phyloP scores from a whole-genome alignment of 257 asterid genomes.

The Galeopsis tetrahit region DNA sequence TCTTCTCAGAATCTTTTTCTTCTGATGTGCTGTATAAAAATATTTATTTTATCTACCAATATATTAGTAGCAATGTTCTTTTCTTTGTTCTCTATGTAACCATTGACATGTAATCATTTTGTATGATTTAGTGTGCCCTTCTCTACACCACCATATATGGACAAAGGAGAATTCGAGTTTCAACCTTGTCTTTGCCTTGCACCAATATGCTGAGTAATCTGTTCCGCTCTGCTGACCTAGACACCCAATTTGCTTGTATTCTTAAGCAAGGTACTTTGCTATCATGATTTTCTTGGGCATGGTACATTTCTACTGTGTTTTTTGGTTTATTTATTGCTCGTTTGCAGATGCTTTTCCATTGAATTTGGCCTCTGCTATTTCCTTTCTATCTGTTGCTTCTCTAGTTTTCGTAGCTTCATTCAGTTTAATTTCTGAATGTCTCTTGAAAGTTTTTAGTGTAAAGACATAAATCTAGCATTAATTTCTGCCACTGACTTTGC shows the following conservation, averaged over 20 bases:
- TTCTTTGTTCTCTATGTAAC: neutral
- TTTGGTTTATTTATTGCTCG: slow-evolving; percentile 15
- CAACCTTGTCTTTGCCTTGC: slow-evolving; percentile 93
- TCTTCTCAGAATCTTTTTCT: slow-evolving; percentile 7
- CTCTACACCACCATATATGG: slow-evolving; percentile 95
- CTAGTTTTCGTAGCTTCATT: slow-evolving; percentile 21
- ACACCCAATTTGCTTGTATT: slow-evolving; percentile 90
- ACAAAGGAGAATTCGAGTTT: slow-evolving; percentile 96
- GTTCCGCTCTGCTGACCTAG: slow-evolving; percentile 95
- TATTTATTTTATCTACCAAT: slow-evolving; percentile 4
- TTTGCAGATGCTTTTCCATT: slow-evolving; percentile 25
- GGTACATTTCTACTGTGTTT: slow-evolving; percentile 6
- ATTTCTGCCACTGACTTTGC: slow-evolving; percentile 31
- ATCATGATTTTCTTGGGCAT: slow-evolving; percentile 25
- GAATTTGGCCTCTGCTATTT: slow-evolving; percentile 15
- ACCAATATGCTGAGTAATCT: slow-evolving; percentile 88
- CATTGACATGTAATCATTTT: slow-evolving; percentile 33
- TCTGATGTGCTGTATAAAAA: slow-evolving; percentile 16
- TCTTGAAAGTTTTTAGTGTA: slow-evolving; percentile 7
- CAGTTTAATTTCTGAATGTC: slow-evolving; percentile 10
- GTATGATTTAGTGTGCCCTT: slow-evolving; percentile 77
- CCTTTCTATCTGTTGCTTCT: slow-evolving; percentile 23
- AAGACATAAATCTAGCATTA: slow-evolving; percentile 19
- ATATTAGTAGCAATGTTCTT: slow-evolving; percentile 6
- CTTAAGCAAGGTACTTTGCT: slow-evolving; percentile 74